Conservation (phyloP, 805 yeast species). For the Lachancea meyersii region DNA sequence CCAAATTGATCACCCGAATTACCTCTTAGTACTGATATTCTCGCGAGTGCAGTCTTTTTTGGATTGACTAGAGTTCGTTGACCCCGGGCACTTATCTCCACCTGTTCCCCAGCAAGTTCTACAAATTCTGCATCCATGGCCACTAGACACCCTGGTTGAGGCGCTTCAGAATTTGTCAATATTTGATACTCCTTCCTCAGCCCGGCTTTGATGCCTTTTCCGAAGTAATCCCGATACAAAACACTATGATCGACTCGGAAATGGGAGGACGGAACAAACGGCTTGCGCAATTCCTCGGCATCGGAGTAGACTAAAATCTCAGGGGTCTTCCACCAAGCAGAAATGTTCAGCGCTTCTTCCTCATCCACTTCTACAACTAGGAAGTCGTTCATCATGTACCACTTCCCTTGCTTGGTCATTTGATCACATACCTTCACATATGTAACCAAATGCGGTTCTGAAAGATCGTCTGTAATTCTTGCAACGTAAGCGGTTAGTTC, state of each 20-base stretch:
- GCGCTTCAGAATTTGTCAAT: slow-evolving; percentile 65
- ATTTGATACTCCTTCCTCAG: slow-evolving; percentile 58
- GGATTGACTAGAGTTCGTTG: slow-evolving; percentile 65
- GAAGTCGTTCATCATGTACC: slow-evolving; percentile 91
- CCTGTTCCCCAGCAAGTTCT: slow-evolving; percentile 65
- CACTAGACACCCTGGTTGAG: slow-evolving; percentile 64
- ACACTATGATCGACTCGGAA: slow-evolving; percentile 60
- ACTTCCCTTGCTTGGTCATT: slow-evolving; percentile 33
- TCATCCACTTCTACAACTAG: slow-evolving; percentile 70
- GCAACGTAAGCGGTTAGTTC: slow-evolving; percentile 67
- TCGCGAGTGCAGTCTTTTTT: slow-evolving; percentile 67
- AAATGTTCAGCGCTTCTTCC: slow-evolving; percentile 68
- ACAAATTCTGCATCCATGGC: slow-evolving; percentile 99
- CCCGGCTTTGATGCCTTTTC: slow-evolving; percentile 56
- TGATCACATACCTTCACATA: slow-evolving; percentile 42
- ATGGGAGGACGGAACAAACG: slow-evolving; percentile 40
- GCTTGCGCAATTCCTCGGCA: slow-evolving; percentile 36
- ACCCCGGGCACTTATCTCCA: slow-evolving; percentile 73
- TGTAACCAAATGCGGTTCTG: slow-evolving; percentile 53
- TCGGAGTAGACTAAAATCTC: slow-evolving; percentile 61
- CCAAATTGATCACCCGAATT: slow-evolving; percentile 60
- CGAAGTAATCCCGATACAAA: slow-evolving; percentile 68
- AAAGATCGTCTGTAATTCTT: slow-evolving; percentile 51
- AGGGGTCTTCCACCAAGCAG: slow-evolving; percentile 79
- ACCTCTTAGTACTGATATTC: slow-evolving; percentile 81